Percentiles rank a stretch among this genome's conserved stretches.
Evolutionary conservation across 495 filamentous ascomycete species (phyloP).

Genomic region (Hyaloscypha bicolor): DNA sequence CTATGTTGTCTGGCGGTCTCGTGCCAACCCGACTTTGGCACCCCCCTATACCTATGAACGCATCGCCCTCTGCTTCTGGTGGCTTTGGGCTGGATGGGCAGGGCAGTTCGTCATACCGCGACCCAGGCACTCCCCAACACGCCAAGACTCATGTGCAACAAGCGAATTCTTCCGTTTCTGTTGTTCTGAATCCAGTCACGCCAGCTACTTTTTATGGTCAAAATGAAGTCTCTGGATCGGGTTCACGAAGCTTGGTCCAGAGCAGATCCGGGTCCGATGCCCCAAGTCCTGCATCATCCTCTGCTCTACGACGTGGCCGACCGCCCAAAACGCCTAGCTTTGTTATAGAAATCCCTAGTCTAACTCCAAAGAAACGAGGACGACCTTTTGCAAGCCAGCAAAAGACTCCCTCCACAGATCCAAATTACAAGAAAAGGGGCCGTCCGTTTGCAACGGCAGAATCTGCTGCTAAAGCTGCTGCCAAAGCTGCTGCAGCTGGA

Average conservation of each 20-base stretch:
- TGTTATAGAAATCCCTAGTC: neutral
- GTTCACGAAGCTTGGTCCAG: neutral
- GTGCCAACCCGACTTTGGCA: neutral
- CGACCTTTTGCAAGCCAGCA: neutral
- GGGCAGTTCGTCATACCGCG: neutral
- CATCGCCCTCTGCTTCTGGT: neutral
- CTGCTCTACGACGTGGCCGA: neutral
- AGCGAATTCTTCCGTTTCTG: neutral
- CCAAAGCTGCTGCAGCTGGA: constrained; percentile 14
- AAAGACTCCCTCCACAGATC: neutral
- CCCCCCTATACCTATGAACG: neutral
- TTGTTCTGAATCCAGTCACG: neutral
- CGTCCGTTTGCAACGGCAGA: constrained; percentile 16
- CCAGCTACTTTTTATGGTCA: neutral
- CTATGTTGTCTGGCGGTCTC: neutral
- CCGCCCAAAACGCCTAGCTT: neutral
- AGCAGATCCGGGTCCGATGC: neutral
- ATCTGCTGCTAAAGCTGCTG: constrained; percentile 10
- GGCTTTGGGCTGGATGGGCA: neutral
- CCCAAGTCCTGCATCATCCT: neutral
- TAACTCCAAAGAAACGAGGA: neutral
- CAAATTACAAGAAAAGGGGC: constrained; percentile 12
- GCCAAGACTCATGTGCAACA: neutral
- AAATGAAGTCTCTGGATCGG: neutral
- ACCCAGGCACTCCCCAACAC: neutral